phyloP scores from a whole-genome alignment of 2,329 filamentous ascomycete species.

The Monosporascus sp. region DNA sequence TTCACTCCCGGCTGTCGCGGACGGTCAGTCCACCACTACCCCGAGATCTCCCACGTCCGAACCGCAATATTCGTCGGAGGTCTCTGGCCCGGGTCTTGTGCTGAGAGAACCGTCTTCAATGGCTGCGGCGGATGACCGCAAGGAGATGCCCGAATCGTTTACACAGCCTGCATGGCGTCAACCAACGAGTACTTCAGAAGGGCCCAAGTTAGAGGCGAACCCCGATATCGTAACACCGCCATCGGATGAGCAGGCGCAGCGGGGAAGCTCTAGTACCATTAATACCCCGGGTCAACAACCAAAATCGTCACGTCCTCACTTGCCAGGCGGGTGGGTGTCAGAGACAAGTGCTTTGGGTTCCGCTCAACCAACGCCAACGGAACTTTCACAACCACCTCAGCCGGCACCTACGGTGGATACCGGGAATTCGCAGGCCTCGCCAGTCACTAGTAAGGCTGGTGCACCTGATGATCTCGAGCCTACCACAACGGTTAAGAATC shows the following conservation, averaged over 20 bases:
- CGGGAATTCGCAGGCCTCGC: slow-evolving; percentile 10
- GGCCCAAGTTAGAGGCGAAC: slow-evolving; percentile 13
- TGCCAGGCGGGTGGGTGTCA: slow-evolving; percentile 27
- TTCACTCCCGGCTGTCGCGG: background rate
- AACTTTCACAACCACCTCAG: slow-evolving; percentile 9
- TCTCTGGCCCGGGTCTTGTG: background rate
- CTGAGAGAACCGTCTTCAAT: background rate
- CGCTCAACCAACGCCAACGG: slow-evolving; percentile 17
- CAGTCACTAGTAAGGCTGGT: slow-evolving; percentile 10
- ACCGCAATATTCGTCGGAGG: background rate
- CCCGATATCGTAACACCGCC: slow-evolving; percentile 11
- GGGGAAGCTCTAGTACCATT: slow-evolving; percentile 3
- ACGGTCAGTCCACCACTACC: background rate
- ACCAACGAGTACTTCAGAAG: slow-evolving; percentile 13
- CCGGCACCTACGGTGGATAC: slow-evolving; percentile 8
- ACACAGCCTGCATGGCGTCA: slow-evolving; percentile 7
- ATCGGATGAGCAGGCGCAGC: slow-evolving; percentile 1
- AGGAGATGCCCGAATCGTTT: slow-evolving; percentile 1
- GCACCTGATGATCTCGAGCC: slow-evolving; percentile 15
- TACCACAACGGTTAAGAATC: slow-evolving; percentile 14
- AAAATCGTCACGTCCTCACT: slow-evolving; percentile 13
- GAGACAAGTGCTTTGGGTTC: slow-evolving; percentile 19
- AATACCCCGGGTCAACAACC: background rate
- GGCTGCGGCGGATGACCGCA: background rate
- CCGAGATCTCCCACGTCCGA: no score